Evolutionary conservation across 2,329 filamentous ascomycete genomes (phyloP), one percentile per base, ranked within the genome.

Genomic region (Aspergillus ochraceoroseus): DNA sequence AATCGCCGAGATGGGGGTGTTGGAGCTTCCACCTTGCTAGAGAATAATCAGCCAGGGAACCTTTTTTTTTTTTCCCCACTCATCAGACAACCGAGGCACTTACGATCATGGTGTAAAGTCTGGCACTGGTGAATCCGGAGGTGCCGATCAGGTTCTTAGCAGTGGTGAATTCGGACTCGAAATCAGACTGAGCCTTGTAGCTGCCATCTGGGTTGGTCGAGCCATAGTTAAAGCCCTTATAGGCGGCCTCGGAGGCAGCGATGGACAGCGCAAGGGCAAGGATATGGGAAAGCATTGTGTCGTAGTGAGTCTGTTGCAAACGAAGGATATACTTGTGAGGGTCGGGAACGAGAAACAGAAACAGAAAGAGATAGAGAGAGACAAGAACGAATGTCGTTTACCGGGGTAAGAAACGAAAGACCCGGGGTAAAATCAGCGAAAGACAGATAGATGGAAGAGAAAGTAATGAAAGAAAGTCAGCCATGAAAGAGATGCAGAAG

Each of bases 1-100:
- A 48, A 95, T 87, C 50, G 83, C 85, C 27, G 75, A 71, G 57
- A 84, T 87, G 54, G 79, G 74, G 19, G 73, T 73, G 65, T 75
- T 81, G 49, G 75, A 65, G 4, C 82, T 82, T 49, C 78, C 80
- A 38, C 54, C 61, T 52, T 58, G 61, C 54, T 51, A 38, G 31
- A 30, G 22, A 32, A n/a, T 9, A 41, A 46, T 42, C 27, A 39
- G 32, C n/a, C n/a, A n/a, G n/a, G n/a, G n/a, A n/a, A n/a, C n/a
- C n/a, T n/a, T n/a, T n/a, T n/a, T n/a, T n/a, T n/a, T n/a, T n/a
- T n/a, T 31, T 7, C 6, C 5, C 7, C 8, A 5, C 19, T 17
- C 22, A 3, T 14, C 14, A 7, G 8, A 8, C 7, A 15, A 5
- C 9, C 9, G 3, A 5, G 7, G 12, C 2, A 49, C 54, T 22